Base-by-base conservation (phyloP, 441 rosid genomes). In the Pelargonium citronellum region DNA sequence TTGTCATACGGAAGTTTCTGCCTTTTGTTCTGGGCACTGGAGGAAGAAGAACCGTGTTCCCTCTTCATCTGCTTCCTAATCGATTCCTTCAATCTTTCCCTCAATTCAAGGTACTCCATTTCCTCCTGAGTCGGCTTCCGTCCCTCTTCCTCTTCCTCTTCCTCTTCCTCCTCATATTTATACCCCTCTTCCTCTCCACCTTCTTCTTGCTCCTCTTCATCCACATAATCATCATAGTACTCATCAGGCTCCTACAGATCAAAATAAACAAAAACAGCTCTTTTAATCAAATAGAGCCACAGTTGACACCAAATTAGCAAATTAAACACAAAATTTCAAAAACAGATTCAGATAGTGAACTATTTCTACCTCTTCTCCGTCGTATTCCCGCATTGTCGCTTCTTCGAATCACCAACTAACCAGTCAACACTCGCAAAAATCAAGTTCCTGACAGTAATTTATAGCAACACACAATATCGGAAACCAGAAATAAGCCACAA, bases 191-290 rank as follows among this genome's bases (percentile, higher is more conserved):
- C 61, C 37, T 62, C 79, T 15, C 72, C 67, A 30, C 66, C 77
- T 65, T 74, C 81, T 65, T 78, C 87, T 46, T 77, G 79, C 47
- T 69, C 84, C 46, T 79, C 81, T 24, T 83, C 87, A 57, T 82
- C 91, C 44, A 85, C 96, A 73, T 91, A 93, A 11, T 88, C 95
- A 77, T 85, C 87, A 72, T 89, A 86, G 13, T 84, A 46, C 51
- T 46, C 51, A 51, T 84, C 97, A 83, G 78, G 71, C 22, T 85
- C 97, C 98, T 91, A 74, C 39, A 71, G 16, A 17, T 17, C 11
- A 17, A 43, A 63, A 51, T 60, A 34, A 49, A 22, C 19, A 7
- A 34, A n/a, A 24, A n/a, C 12, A 65, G 34, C 13, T 16, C 27
- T 3, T 12, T 6, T 2, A 7, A 16, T 8, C 20, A 63, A 3